These are phyloP conservation scores for Thermochaetoides dissita DNA, from an alignment of 2,329 filamentous ascomycete genomes.

Conservation along the genomic window DNA sequence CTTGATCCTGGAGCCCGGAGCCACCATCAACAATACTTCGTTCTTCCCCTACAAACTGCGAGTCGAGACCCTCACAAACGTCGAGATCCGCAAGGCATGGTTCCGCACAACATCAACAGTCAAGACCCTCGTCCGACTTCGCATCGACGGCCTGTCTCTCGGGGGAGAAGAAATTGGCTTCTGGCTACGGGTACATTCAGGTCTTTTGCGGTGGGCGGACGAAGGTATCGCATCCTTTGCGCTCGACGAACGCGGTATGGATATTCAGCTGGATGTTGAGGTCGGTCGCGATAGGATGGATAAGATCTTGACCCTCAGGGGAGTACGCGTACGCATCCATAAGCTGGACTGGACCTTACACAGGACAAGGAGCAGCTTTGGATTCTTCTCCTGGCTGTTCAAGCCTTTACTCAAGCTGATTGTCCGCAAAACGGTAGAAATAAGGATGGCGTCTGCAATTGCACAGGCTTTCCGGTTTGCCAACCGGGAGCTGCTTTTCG, in stretches of 20 bases:
- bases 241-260: constrained; percentile 75
- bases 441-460: constrained; percentile 59
- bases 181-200: constrained; percentile 68
- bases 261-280: constrained; percentile 73
- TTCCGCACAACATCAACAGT: constrained; percentile 52
- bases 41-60: constrained; percentile 79
- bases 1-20: constrained; percentile 75
- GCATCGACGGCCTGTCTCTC: constrained; percentile 68
- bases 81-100: constrained; percentile 69
- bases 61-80: constrained; percentile 70
- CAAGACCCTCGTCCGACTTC: constrained; percentile 61
- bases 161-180: constrained; percentile 81
- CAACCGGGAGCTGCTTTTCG: constrained; percentile 78
- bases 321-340: constrained; percentile 70
- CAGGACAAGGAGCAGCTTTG: constrained; percentile 51
- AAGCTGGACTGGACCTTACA: constrained; percentile 68
- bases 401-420: constrained; percentile 74
- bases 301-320: constrained; percentile 62
- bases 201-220: constrained; percentile 61
- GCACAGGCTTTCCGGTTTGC: constrained; percentile 54
- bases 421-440: constrained; percentile 65
- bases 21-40: constrained; percentile 69
- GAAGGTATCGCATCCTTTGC: constrained; percentile 75
- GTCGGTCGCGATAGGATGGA: constrained; percentile 66
- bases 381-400: constrained; percentile 65